Base-by-base conservation (phyloP, 2,329 filamentous ascomycete genomes). In the Aspergillus bombycis region DNA sequence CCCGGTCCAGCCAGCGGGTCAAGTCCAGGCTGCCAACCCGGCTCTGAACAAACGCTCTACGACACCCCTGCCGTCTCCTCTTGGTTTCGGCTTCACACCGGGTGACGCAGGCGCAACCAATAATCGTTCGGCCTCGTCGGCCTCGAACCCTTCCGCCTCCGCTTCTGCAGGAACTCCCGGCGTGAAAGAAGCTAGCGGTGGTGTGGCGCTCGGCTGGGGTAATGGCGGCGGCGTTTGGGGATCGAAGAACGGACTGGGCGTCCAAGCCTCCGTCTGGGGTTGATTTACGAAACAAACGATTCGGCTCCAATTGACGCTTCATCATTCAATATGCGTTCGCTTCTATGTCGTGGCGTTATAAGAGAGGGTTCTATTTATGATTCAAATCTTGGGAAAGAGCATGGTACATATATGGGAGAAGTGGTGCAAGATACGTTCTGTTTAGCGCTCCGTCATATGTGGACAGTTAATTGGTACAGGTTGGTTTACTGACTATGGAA, bases 251-350 rank as follows among this genome's bases (percentile, higher is more conserved):
- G 88, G 88, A 57, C 88, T 96, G 65, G 92, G 93, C 68, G 91
- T 94, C 65, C 93, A 96, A 77, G 93, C 94, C 68, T 96, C 93
- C 68, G 94, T 97, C 70, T 98, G 94, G 94, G 94, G 94, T 71
- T 97, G 89, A 74, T 63, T 9, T 38, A 41, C 12, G 21, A n/a
- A 48, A 46, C 34, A 46, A 52, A 36, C n/a, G 23, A 36, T 57
- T 32, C 36, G 23, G 48, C 32, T 45, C 34, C 38, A 7, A 58
- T 61, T n/a, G 41, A 50, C 55, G 54, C 19, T 61, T 55, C 55
- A 61, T 66, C 54, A 60, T 67, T 67, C 62, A 54, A 64, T 62
- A 58, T 62, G 60, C 65, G 64, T 67, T 69, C 63, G 62, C 61
- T 70, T 66, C 62, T 65, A 57, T 62, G 62, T 60, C 54, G 65